phyloP scores from a whole-genome alignment of 1,139 yeast genomes.

The Candida freyschussii region DNA sequence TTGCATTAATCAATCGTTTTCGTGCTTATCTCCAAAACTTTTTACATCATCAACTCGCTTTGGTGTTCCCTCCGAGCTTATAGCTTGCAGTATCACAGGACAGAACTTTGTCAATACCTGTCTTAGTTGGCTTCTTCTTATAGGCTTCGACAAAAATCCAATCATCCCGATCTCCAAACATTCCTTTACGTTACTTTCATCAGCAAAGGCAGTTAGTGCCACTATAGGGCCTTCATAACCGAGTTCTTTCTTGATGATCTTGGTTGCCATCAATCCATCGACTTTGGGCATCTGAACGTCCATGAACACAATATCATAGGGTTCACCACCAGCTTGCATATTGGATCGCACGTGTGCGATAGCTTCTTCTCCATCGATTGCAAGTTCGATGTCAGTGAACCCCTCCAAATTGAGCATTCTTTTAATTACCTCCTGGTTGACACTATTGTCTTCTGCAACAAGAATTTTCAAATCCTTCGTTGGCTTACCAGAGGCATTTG shows the following conservation, averaged over 20 bases:
- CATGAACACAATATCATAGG: slow-evolving; percentile 78
- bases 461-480: slow-evolving; percentile 44
- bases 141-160: slow-evolving; percentile 84
- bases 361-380: slow-evolving; percentile 89
- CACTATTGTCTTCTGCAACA: slow-evolving; percentile 92
- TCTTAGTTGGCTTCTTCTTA: slow-evolving; percentile 62
- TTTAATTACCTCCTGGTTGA: slow-evolving; percentile 85
- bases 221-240: slow-evolving; percentile 73
- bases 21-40: too few species aligned
- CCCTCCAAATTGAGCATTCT: slow-evolving; percentile 84
- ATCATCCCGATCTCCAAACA: slow-evolving; percentile 84
- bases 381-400: slow-evolving; percentile 61
- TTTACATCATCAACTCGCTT: too few species aligned
- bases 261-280: slow-evolving; percentile 83
- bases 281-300: slow-evolving; percentile 95
- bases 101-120: slow-evolving; percentile 38
- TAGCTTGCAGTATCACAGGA: too few species aligned
- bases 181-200: slow-evolving; percentile 72
- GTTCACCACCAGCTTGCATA: slow-evolving; percentile 2
- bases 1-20: too few species aligned
- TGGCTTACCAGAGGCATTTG: slow-evolving; percentile 9
- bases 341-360: slow-evolving; percentile 35
- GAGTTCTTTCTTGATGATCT: slow-evolving; percentile 64
- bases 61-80: too few species aligned
- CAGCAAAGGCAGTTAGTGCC: slow-evolving; percentile 93